Conservation (phyloP, 352 stramenopile genomes). For the Halophytophthora batemanensis region DNA sequence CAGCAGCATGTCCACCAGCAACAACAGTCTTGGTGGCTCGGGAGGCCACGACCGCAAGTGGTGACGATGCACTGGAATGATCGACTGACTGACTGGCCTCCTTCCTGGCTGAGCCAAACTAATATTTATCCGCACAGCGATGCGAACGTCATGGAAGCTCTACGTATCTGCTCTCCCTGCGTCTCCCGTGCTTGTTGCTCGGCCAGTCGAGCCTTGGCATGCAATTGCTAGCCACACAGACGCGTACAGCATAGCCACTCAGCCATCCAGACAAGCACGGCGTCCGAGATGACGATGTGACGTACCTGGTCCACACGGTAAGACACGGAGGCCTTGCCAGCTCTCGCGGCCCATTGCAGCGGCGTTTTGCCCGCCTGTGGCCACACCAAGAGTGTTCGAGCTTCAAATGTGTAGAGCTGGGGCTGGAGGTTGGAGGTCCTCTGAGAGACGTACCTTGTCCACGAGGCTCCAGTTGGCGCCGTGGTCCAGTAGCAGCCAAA, state of each 20-base stretch:
- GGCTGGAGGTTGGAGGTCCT: background rate
- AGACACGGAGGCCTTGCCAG: constrained; percentile 63
- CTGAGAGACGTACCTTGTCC: constrained; percentile 44
- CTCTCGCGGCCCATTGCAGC: constrained; percentile 64
- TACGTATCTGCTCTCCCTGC: constrained; percentile 15
- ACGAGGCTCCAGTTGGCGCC: constrained; percentile 50
- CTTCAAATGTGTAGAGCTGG: background rate
- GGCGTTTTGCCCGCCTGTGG: constrained; percentile 55
- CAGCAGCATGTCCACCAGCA: constrained; percentile 44
- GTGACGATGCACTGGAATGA: constrained; percentile 14
- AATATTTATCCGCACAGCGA: constrained; percentile 54
- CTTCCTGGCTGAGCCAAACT: constrained; percentile 27
- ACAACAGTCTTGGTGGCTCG: constrained; percentile 15
- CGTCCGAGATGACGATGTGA: background rate
- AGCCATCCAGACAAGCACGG: background rate
- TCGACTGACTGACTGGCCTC: constrained; percentile 12
- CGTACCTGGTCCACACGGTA: constrained; percentile 72
- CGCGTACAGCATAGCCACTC: background rate
- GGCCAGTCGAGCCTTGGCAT: constrained; percentile 37
- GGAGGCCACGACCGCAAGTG: constrained; percentile 23
- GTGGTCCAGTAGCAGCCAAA: constrained; percentile 59
- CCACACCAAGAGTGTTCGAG: background rate
- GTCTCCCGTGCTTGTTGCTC: constrained; percentile 22
- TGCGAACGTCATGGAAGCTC: constrained; percentile 29
- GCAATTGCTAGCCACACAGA: constrained; percentile 34